These are phyloP conservation scores for Tulasnella sp. DNA, from an alignment of 768 basidiomycete species.

Conservation along the genomic window DNA sequence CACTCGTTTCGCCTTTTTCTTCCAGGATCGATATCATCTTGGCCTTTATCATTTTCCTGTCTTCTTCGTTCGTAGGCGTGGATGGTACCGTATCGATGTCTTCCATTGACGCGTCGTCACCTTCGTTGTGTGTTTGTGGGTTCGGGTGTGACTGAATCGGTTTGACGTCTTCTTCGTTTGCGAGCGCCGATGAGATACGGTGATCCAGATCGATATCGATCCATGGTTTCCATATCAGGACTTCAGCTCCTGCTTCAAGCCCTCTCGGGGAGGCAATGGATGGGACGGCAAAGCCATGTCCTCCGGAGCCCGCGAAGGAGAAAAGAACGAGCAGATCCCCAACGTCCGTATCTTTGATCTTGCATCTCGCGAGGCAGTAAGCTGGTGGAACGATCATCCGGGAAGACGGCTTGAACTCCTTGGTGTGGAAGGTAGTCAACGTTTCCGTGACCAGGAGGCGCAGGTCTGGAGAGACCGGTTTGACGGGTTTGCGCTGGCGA, in stretches of 20 bases:
- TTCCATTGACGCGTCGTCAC: neutral
- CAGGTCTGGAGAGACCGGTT: neutral
- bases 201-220: neutral
- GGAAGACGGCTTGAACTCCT: neutral
- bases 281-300: neutral
- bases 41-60: neutral
- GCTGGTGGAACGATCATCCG: neutral
- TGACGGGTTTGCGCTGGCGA: neutral
- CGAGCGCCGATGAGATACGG: neutral
- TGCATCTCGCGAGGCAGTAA: conserved; percentile 2
- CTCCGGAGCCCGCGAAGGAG: neutral
- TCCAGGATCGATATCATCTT: neutral
- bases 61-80: neutral
- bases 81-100: neutral
- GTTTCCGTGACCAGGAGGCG: neutral
- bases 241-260: neutral
- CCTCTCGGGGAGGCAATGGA: neutral
- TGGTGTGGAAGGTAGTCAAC: neutral
- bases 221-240: conserved; percentile 8
- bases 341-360: neutral
- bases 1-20: neutral
- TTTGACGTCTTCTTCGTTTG: neutral
- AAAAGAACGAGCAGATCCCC: neutral
- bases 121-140: neutral
- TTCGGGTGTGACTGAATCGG: neutral